Conservation (phyloP, 768 basidiomycete species). For the Suillus hirtellus region DNA sequence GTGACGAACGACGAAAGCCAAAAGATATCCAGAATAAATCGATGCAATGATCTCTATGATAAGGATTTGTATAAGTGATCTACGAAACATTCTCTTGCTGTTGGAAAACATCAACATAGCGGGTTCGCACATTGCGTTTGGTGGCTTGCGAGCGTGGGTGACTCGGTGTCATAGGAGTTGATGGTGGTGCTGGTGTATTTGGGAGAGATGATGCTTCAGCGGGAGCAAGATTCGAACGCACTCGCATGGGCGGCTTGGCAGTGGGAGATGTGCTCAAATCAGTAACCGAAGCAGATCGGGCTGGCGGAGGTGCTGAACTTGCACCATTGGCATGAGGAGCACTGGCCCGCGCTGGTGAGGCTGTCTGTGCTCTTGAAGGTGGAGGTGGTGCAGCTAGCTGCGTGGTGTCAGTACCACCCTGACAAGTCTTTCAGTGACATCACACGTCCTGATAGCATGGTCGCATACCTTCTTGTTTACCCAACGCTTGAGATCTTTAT, state of each 20-base stretch:
- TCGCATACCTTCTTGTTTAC: slow-evolving; percentile 83
- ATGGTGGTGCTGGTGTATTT: slow-evolving; percentile 25
- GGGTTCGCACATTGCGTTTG: slow-evolving; percentile 76
- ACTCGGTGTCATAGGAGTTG: slow-evolving; percentile 41
- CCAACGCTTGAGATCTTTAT: slow-evolving; percentile 95
- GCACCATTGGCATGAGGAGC: slow-evolving; percentile 34
- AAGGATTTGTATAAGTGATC: slow-evolving; percentile 9
- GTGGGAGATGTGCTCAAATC: slow-evolving; percentile 57
- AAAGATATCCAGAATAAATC: slow-evolving; percentile 8
- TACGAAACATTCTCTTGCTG: slow-evolving; percentile 40
- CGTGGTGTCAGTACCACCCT: slow-evolving; percentile 59
- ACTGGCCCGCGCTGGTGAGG: slow-evolving; percentile 67
- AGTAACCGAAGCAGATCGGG: slow-evolving; percentile 64
- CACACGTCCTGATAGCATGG: background rate
- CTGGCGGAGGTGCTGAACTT: slow-evolving; percentile 41
- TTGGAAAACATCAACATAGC: slow-evolving; percentile 92
- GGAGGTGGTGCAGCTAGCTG: slow-evolving; percentile 60
- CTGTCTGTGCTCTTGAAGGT: slow-evolving; percentile 82
- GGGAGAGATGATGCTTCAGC: slow-evolving; percentile 38
- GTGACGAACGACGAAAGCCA: slow-evolving; percentile 17
- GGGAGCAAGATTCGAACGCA: slow-evolving; percentile 67
- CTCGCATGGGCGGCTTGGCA: slow-evolving; percentile 51
- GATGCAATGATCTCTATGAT: slow-evolving; percentile 8
- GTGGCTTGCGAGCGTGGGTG: slow-evolving; percentile 54
- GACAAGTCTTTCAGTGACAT: slow-evolving; percentile 8